Evolutionary conservation across 1,284 basidiomycete species (phyloP).

Genomic region (Bondarzewia mesenterica): DNA sequence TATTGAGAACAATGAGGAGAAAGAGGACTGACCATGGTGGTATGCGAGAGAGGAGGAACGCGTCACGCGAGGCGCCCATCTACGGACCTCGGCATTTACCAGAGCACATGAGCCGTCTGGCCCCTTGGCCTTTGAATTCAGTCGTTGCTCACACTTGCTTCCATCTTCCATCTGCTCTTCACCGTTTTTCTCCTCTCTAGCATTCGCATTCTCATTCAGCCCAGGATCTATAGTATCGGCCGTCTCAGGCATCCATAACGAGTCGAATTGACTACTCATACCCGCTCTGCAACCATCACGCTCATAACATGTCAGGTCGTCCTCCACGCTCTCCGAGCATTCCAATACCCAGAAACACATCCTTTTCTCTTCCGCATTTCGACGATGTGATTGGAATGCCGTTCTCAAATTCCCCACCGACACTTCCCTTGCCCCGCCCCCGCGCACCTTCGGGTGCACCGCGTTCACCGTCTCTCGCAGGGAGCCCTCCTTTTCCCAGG

Average conservation of each 20-base stretch:
- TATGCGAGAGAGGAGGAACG: not conserved
- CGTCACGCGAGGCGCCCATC: not conserved
- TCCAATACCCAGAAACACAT: constrained; percentile 45
- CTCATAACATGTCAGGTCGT: constrained; percentile 37
- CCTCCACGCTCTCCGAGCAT: constrained; percentile 55
- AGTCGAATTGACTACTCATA: no score
- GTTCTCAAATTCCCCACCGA: constrained; percentile 29
- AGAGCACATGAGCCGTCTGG: not conserved
- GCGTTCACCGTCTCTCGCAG: constrained; percentile 10
- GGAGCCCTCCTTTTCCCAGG: constrained; percentile 9
- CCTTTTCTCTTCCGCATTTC: constrained; percentile 39
- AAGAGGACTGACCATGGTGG: constrained; percentile 11
- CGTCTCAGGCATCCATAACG: no score
- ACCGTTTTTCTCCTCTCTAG: not conserved
- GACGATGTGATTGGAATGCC: constrained; percentile 57
- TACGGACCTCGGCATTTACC: not conserved
- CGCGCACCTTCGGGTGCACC: constrained; percentile 11
- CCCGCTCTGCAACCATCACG: no score
- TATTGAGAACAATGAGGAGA: not conserved
- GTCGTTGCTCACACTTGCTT: no score
- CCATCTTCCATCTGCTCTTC: not conserved
- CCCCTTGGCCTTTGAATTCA: no score
- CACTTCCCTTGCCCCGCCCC: constrained; percentile 27
- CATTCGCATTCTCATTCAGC: no score
- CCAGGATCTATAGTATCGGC: no score